Base-by-base conservation (phyloP, 495 filamentous ascomycete species). In the Talaromyces stipitatus region DNA sequence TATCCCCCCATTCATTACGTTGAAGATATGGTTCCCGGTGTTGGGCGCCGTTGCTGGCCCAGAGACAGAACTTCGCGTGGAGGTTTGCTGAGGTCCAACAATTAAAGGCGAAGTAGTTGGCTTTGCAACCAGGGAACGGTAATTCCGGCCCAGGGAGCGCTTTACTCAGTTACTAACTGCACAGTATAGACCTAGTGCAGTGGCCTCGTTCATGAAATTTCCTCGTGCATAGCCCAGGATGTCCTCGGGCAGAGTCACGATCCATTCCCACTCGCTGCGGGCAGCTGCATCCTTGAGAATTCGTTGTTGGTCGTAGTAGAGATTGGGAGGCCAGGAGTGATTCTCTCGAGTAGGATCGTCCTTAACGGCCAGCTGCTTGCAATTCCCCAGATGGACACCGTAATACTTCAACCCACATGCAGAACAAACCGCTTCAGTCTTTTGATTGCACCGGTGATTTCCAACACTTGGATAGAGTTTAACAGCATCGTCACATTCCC, bases 181-280 rank as follows among this genome's bases (percentile, higher is more conserved):
- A 50, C 71, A 74, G 60, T 84, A 83, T 22, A 84, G 62, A 0
- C 71, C 80, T 12, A 83, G 33, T 6, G 72, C 60, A 1, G 74
- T 69, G 47, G 73, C 69, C 16, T 83, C 68, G 58, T 81, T 84
- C 81, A 84, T 83, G 63, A 80, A 83, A 59, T 83, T 84, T 28
- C 72, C 64, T 58, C 58, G 57, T 0, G 67, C 68, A 36, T 58
- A 64, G 2, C 77, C 75, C 60, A 82, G 66, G 0, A 83, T 77
- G 55, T 82, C 81, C 59, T 82, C 74, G 10, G 77, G 81, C 54
- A 81, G 79, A 2, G 79, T 82, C 18, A 77, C 74, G 2, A 73
- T 67, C 69, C 72, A 73, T 38, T 73, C 69, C 65, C 69, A 72
- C 11, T 62, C 64, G 48, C 68, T 66, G 5, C 60, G 54, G 10